Evolutionary conservation across 2,329 filamentous ascomycete species (phyloP), one percentile per base, ranked within the genome.

Genomic region (Coniochaeta sp.): DNA sequence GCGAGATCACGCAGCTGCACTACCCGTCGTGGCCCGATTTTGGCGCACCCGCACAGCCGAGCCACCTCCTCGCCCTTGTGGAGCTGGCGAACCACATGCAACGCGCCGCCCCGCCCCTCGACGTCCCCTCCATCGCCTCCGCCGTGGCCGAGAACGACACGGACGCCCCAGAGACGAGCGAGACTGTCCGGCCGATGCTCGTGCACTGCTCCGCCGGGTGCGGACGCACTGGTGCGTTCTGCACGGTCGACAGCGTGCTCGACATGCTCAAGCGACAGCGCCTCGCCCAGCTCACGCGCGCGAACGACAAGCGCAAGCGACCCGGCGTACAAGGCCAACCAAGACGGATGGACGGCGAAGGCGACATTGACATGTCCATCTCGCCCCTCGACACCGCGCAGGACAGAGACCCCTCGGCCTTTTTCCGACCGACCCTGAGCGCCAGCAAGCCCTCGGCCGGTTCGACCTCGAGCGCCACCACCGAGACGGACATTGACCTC

Each of bases 21-120:
- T 97, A 96, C 66, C 84, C 90, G 0, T 85, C 87, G n/a, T 99
- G 94, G 94, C 94, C 94, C 0, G 94, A 99, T 63, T 96, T 97
- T 67, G 94, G 94, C 18, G 87, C 91, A 0, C 92, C 92, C 0
- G 91, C 94, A 0, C 87, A 95, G 61, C 91, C 94, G 1, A 82
- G 83, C 5, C 91, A 97, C 61, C 77, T 99, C 2, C 77, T 99
- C 14, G 88, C 86, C 2, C 72, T 99, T 13, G 88, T 97, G n/a
- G 91, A 96, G 67, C 81, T 96, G 50, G 89, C 87, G 60, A 94
- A 89, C 61, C 76, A 81, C 30, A 90, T 84, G 79, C 87, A 77
- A 71, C 86, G 68, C 58, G 80, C 69, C 52, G 78, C 70, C 59
- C 74, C 66, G 54, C 80, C 71, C 16, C 67, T 73, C 9, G 74